Percentiles rank a stretch among this genome's conserved stretches.
These are phyloP conservation scores for Nepenthes gracilis DNA, from an alignment of 148 eudicot species.

Conservation along the genomic window DNA sequence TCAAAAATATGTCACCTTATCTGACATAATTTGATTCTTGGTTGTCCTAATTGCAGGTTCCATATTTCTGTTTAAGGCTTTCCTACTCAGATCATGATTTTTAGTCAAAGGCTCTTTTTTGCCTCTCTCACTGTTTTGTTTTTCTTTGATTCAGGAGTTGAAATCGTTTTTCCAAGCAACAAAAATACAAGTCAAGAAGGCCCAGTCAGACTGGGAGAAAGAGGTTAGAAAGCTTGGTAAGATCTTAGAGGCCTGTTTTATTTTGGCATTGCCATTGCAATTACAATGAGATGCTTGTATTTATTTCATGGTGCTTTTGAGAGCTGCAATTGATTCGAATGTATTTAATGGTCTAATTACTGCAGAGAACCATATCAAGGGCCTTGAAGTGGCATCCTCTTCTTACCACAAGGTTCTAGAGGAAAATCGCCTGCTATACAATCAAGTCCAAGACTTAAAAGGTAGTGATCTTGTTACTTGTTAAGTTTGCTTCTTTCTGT, in stretches of 20 bases:
- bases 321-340: neutral
- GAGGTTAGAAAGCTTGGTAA: conserved; percentile 65
- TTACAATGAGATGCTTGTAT: neutral
- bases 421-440: conserved; percentile 81
- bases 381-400: conserved; percentile 70
- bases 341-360: conserved; percentile 5
- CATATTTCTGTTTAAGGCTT: no score
- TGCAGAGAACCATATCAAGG: conserved; percentile 57
- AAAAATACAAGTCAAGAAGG: conserved; percentile 38
- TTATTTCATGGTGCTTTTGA: neutral
- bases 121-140: neutral
- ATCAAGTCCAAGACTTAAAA: conserved; percentile 94
- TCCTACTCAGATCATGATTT: no score
- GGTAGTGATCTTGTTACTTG: conserved; percentile 23
- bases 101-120: neutral
- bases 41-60: no score
- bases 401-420: conserved; percentile 86
- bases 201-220: conserved; percentile 53
- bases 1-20: no score
- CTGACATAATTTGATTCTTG: no score
- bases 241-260: conserved; percentile 7
- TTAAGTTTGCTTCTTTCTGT: neutral
- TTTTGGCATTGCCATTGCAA: neutral
- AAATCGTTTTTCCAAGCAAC: conserved; percentile 40
- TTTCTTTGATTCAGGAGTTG: conserved; percentile 38